A percentile compares a stretch with the other conserved stretches of the same genome.
Evolutionary conservation across 1,139 yeast species (phyloP).

Genomic region (Blastobotrys illinoisensis): DNA sequence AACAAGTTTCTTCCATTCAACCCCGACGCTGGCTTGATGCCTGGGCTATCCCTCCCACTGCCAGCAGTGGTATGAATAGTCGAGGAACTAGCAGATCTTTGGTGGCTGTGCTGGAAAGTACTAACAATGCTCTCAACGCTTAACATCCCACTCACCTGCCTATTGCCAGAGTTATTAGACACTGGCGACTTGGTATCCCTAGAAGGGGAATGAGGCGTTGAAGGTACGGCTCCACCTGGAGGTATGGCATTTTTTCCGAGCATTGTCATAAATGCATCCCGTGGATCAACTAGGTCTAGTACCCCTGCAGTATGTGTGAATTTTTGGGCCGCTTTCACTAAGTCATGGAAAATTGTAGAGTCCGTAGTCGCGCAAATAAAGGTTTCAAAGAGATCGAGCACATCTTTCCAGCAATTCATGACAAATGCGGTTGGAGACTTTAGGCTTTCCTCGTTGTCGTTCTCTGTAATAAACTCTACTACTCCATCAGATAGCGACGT

Average conservation of each 20-base stretch:
- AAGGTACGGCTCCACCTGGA: neutral
- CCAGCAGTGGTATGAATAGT: neutral
- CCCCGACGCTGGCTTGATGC: conserved; percentile 9
- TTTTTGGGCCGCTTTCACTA: conserved; percentile 70
- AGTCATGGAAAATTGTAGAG: conserved; percentile 55
- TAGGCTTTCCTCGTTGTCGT: conserved; percentile 12
- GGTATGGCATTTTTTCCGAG: conserved; percentile 39
- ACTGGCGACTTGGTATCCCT: neutral
- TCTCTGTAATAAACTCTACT: conserved; percentile 37
- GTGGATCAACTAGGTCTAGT: conserved; percentile 47
- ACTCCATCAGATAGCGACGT: conserved; percentile 63
- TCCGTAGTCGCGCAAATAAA: conserved; percentile 65
- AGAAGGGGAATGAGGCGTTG: neutral
- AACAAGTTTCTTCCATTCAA: conserved; percentile 50
- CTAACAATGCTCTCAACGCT: neutral
- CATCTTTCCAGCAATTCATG: conserved; percentile 42
- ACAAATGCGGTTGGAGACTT: conserved; percentile 33
- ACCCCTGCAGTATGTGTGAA: conserved; percentile 79
- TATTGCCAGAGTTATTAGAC: neutral
- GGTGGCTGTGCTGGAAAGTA: neutral
- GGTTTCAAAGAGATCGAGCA: conserved; percentile 44
- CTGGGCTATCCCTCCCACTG: neutral
- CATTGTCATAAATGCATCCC: conserved; percentile 56
- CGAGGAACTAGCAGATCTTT: neutral
- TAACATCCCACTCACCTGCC: neutral